phyloP scores from a whole-genome alignment of 495 filamentous ascomycete genomes.

The Xylaria cubensis region DNA sequence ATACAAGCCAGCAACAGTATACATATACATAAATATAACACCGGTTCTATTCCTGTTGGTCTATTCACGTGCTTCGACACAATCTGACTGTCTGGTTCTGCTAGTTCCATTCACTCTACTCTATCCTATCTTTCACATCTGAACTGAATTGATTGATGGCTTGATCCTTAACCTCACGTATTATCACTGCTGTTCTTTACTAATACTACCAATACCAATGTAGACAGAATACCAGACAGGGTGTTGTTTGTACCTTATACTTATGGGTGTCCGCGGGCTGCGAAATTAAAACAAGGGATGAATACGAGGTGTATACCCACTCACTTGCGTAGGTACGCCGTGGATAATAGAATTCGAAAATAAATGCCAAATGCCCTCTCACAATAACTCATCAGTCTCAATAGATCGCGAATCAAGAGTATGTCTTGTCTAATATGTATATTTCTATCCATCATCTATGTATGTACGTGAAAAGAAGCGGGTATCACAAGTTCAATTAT shows the following conservation, averaged over 20 bases:
- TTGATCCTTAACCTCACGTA: background rate
- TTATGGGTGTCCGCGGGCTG: background rate
- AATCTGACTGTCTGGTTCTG: too few relatives aligned
- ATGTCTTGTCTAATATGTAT: background rate
- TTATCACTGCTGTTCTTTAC: background rate
- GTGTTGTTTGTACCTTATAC: background rate
- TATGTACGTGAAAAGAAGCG: background rate
- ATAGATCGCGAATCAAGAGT: background rate
- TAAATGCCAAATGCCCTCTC: background rate
- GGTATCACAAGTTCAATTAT: background rate
- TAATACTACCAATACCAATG: background rate
- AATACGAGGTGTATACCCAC: background rate
- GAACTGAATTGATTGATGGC: too few relatives aligned
- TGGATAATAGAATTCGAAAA: background rate
- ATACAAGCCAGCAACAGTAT: too few relatives aligned
- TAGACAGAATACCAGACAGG: background rate
- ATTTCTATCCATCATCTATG: slow-evolving; percentile 7
- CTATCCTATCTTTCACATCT: too few relatives aligned
- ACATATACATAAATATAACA: too few relatives aligned
- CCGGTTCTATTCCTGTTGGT: too few relatives aligned
- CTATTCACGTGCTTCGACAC: too few relatives aligned
- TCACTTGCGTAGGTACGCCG: background rate
- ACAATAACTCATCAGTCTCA: background rate
- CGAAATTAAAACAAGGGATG: background rate
- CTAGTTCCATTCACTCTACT: too few relatives aligned